phyloP scores from a whole-genome alignment of 2,329 filamentous ascomycete species.

The Claviceps monticola region DNA sequence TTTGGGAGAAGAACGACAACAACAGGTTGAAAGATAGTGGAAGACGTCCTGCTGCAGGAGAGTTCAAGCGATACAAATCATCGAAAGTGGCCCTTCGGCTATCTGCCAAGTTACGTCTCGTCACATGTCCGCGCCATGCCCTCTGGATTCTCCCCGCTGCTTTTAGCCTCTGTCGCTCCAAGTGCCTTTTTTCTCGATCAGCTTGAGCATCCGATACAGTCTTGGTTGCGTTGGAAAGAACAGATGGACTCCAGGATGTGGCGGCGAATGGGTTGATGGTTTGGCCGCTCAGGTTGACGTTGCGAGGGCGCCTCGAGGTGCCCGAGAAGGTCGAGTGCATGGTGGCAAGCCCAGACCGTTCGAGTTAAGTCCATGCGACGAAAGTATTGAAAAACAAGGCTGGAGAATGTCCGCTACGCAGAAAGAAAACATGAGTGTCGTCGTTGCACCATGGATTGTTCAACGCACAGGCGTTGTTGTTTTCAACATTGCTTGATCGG shows the following conservation, averaged over 20 bases:
- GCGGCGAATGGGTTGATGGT: slow-evolving; percentile 66
- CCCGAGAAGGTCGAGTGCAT: slow-evolving; percentile 95
- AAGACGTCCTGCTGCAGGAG: slow-evolving; percentile 22
- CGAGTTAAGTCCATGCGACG: background rate
- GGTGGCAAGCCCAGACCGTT: slow-evolving; percentile 7
- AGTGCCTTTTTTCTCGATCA: slow-evolving; percentile 66
- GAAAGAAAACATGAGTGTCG: background rate
- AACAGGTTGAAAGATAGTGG: slow-evolving; percentile 32
- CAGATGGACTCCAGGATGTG: slow-evolving; percentile 40
- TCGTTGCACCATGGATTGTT: background rate
- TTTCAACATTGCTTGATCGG: background rate
- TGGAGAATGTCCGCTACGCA: background rate
- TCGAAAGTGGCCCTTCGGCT: slow-evolving; percentile 51
- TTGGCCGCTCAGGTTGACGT: slow-evolving; percentile 88
- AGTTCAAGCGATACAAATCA: slow-evolving; percentile 29
- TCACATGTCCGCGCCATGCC: slow-evolving; percentile 65
- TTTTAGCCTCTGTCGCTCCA: slow-evolving; percentile 63
- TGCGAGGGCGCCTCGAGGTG: slow-evolving; percentile 67
- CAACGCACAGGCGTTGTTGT: background rate
- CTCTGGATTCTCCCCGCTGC: slow-evolving; percentile 64
- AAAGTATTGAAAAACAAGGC: background rate
- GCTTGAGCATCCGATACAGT: slow-evolving; percentile 78
- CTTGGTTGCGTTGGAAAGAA: slow-evolving; percentile 53
- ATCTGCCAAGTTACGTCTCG: slow-evolving; percentile 43
- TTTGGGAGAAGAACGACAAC: slow-evolving; percentile 33